Evolutionary conservation across 108 stramenopile genomes (phyloP).

Genomic region (Cyclotella kingstonii): DNA sequence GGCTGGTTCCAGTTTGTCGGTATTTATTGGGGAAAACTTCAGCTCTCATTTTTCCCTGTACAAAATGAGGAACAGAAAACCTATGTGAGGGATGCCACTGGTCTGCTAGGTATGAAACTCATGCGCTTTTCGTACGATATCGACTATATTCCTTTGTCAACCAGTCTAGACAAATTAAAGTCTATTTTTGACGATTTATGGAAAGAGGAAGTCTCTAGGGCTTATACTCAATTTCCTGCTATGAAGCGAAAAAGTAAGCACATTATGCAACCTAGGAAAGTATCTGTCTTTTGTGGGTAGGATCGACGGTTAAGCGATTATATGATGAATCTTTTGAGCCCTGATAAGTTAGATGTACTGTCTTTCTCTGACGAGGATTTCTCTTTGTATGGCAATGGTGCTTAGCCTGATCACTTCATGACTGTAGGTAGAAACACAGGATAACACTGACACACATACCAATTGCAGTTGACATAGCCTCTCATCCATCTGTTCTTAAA

Average conservation of each 20-base stretch:
- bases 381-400: no score
- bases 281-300: slow-evolving; percentile 17
- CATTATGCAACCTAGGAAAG: slow-evolving; percentile 16
- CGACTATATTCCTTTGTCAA: slow-evolving; percentile 16
- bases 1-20: slow-evolving; percentile 27
- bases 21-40: slow-evolving; percentile 8
- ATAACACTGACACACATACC: no score
- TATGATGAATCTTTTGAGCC: slow-evolving; percentile 2
- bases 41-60: slow-evolving; percentile 22
- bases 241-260: background rate
- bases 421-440: no score
- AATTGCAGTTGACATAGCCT: no score
- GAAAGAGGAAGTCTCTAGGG: slow-evolving; percentile 17
- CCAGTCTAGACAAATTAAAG: slow-evolving; percentile 8
- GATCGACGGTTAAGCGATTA: slow-evolving; percentile 32
- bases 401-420: no score
- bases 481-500: no score
- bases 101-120: slow-evolving; percentile 32
- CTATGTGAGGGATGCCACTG: slow-evolving; percentile 26
- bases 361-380: no score
- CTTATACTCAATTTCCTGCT: background rate
- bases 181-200: slow-evolving; percentile 1
- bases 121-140: slow-evolving; percentile 20
- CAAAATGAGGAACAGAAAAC: slow-evolving; percentile 10
- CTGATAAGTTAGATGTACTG: no score